Evolutionary conservation across 192 early-diverging fungal species (phyloP), one percentile per base, ranked within the genome.

Genomic region (Jimgerdemannia flammicorona): DNA sequence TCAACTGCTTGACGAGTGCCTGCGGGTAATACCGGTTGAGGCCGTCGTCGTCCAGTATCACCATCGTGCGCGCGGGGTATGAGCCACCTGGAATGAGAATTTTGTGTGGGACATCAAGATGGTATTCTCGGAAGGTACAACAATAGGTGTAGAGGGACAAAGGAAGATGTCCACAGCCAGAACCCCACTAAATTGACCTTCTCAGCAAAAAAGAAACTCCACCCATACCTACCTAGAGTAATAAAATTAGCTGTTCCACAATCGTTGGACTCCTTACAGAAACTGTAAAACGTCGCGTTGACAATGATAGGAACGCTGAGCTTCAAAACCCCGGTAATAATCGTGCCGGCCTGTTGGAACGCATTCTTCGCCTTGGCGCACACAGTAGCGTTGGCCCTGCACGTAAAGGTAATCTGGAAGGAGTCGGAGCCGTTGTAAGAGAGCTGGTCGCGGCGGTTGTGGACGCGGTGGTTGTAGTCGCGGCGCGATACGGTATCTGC

Each of bases 11-110:
- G 14, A 85, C 41, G 11, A 81, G 67, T 8, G 81, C 67, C 71
- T 85, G 84, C 40, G 84, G 84, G 44, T 79, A 85, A 70, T 83
- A 74, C 18, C 82, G 41, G 4, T 66, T 69, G 64, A 81, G 64
- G 20, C 76, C 78, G 59, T 85, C 84, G 2, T 66, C 41, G 67
- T 83, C 84, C 4, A 43, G 64, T 72, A 83, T 77, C 4, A 74
- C 42, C 64, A 79, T 75, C 11, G 77, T 75, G 44, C 78, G 70
- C 14, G 82, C 54, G 3, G 82, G 82, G 67, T 66, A 79, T 0
- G 81, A 79, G 29, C 77, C 76, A 29, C 84, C 83, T 66, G 72
- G 64, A 11, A 20, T 66, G 10, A 29, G 66, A 59, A 73, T 29
- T 29, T 29, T 29, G 29, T 29, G 29, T 29, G 29, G 29, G 29